Base-by-base conservation (phyloP, 148 eudicot species). In the Camellia lanceoleosa region DNA sequence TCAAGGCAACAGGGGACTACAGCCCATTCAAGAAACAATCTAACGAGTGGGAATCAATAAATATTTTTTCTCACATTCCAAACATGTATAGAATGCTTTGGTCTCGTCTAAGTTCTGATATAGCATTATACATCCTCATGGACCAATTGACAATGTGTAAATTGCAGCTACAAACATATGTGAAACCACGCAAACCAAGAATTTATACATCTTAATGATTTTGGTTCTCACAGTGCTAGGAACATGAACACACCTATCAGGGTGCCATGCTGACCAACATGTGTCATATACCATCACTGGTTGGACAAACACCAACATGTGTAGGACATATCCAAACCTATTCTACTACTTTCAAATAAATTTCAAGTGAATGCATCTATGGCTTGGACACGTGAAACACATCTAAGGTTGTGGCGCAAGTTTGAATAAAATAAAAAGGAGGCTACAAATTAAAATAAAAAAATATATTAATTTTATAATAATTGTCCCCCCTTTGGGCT, bases 1-100 rank as follows among this genome's bases (percentile, higher is more conserved):
- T 90, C 83, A 91, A 89, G 90, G 87, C 47, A 74, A 73, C 75
- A 78, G 19, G 38, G 18, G 63, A 71, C 68, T 66, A 42, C 62
- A 69, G 38, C 76, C 16, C 44, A 69, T 41, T 81, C 62, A 75
- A 78, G 23, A 23, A 63, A 42, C 75, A 77, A 60, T 30, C 20
- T 63, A 78, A 43, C 77, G 65, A 65, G 30, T 65, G 12, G 11
- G 14, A 7, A 30, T 63, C n/a, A 44, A 6, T 30, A 46, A 3
- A 2, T 38, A 30, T 5, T 19, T 41, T 41, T 12, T 47, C 19
- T 19, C 78, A 75, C 19, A 61, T 62, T n/a, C 5, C 68, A 75
- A 77, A 77, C 61, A 72, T 12, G 60, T 4, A 72, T 3, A 41
- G 51, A 72, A 23, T 51, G 58, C 8, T 51, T 23, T 5, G n/a